phyloP scores from a whole-genome alignment of 768 basidiomycete genomes.

The Trametes cinnabarina region DNA sequence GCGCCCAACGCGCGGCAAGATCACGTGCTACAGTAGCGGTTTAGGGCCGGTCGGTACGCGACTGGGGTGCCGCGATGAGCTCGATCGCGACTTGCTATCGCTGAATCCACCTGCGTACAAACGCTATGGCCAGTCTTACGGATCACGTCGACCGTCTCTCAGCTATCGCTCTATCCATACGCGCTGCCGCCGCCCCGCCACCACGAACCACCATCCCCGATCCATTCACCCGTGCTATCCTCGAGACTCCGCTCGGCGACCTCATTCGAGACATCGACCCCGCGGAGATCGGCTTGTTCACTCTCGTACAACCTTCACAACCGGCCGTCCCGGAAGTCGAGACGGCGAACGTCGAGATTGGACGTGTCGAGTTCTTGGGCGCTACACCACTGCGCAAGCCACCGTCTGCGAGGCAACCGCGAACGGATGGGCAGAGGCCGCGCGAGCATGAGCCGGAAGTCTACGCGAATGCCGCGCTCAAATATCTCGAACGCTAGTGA shows the following conservation, averaged over 20 bases:
- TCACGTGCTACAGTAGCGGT: neutral
- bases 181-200: slow-evolving; percentile 22
- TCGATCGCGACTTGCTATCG: neutral
- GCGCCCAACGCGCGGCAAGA: too few relatives aligned
- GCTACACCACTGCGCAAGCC: slow-evolving; percentile 66
- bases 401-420: slow-evolving; percentile 38
- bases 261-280: slow-evolving; percentile 79
- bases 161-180: slow-evolving; percentile 50
- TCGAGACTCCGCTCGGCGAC: slow-evolving; percentile 61
- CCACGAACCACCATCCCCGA: slow-evolving; percentile 23
- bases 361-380: slow-evolving; percentile 63
- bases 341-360: slow-evolving; percentile 41
- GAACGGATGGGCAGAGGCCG: slow-evolving; percentile 30
- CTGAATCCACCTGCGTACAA: neutral
- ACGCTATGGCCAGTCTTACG: slow-evolving; percentile 35
- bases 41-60: slow-evolving; percentile 5
- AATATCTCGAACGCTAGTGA: slow-evolving; percentile 76
- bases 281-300: slow-evolving; percentile 77
- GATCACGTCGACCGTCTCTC: slow-evolving; percentile 70
- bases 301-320: slow-evolving; percentile 41
- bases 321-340: slow-evolving; percentile 28
- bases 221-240: slow-evolving; percentile 65
- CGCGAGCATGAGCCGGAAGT: slow-evolving; percentile 67
- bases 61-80: neutral
- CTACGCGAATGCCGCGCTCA: slow-evolving; percentile 72